Base-by-base conservation (phyloP, 1,284 basidiomycete species). In the Pseudozyma flocculosa region DNA sequence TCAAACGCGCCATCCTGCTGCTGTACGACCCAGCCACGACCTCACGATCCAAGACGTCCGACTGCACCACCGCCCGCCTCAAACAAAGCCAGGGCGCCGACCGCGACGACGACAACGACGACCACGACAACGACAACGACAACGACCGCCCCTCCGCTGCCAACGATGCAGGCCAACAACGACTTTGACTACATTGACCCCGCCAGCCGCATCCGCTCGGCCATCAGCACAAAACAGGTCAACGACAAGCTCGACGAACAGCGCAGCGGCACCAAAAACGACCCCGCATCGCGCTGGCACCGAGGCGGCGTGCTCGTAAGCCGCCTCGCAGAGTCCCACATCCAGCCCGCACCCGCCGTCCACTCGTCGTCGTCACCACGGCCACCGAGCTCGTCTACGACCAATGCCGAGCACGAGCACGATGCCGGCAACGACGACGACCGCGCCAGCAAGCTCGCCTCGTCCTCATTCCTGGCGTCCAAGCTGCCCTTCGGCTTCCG, bases 401-500 rank as follows among this genome's bases (percentile, higher is more conserved):
- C n/a, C n/a, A n/a, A n/a, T n/a, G n/a, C n/a, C n/a, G n/a, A n/a
- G n/a, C n/a, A n/a, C n/a, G n/a, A n/a, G 7, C 7, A 29, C 11
- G 26, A 29, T 29, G 26, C 11, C 15, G 32, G 11, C 14, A 17
- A 34, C 32, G 11, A 17, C 9, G 32, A 34, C 32, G 15, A 17
- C 4, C 32, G 10, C 4, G 8, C 32, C 32, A 13, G 11, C 9
- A 34, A 34, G 15, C 7, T 17, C 9, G 11, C 32, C 4, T 34
- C 32, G 7, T 34, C 32, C 4, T 34, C 32, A 4, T 34, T 34
- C 32, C 8, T 34, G 3, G 32, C 32, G 4, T 14, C 11, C 42
- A 59, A 60, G 45, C 50, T 64, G 11, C 56, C 61, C 4, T 64
- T 64, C 39, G 40, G 45, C 14, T 64, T 64, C 47, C 50, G 48